These are phyloP conservation scores for Beauveria varroae DNA, from an alignment of 2,329 filamentous ascomycete species.

Conservation along the genomic window DNA sequence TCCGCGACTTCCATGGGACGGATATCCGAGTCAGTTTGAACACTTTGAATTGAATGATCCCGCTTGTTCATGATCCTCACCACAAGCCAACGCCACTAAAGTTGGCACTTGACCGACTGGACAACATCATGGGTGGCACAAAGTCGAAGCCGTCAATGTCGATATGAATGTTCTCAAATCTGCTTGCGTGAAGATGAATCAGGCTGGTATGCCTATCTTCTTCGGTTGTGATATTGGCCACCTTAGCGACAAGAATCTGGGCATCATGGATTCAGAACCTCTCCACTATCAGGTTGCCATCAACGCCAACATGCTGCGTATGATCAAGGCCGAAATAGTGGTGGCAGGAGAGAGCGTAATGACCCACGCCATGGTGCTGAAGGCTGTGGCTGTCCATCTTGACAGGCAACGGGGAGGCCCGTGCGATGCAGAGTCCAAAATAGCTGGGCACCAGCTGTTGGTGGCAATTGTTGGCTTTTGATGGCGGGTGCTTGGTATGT, in stretches of 20 bases:
- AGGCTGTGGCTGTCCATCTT: slow-evolving; percentile 76
- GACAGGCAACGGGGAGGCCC: slow-evolving; percentile 52
- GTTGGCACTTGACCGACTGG: slow-evolving; percentile 69
- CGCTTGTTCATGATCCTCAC: slow-evolving; percentile 77
- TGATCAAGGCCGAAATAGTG: slow-evolving; percentile 71
- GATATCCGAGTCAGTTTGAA: slow-evolving; percentile 51
- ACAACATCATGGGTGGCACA: slow-evolving; percentile 72
- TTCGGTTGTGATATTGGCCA: slow-evolving; percentile 87
- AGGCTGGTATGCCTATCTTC: slow-evolving; percentile 73
- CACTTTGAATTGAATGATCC: slow-evolving; percentile 64
- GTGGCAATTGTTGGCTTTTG: slow-evolving; percentile 78
- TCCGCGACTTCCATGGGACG: slow-evolving; percentile 57
- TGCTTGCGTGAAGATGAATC: slow-evolving; percentile 69
- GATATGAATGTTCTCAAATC: slow-evolving; percentile 64
- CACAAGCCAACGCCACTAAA: slow-evolving; percentile 60
- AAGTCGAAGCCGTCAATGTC: slow-evolving; percentile 77
- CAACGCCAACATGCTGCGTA: slow-evolving; percentile 62
- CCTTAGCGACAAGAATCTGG: slow-evolving; percentile 58
- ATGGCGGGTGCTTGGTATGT: slow-evolving; percentile 79
- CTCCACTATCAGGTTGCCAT: slow-evolving; percentile 81
- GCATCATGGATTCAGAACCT: slow-evolving; percentile 74
- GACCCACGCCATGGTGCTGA: slow-evolving; percentile 92
- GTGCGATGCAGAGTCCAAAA: slow-evolving; percentile 85
- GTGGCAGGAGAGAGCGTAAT: slow-evolving; percentile 69
- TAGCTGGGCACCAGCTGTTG: slow-evolving; percentile 64